phyloP scores from a whole-genome alignment of 176 grass and related monocot genomes.

The Triticum aestivum region IWGSC_CS_RefSeq_v2.1 NC_057801.1:21616620-21617119 shows the following conservation, averaged over 20 bases:
- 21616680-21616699: not conserved
- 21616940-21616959: not conserved
- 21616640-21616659: slow-evolving; percentile 3
- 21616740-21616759: not conserved
- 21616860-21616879: not conserved
- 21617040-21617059: not conserved
- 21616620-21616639: not conserved
- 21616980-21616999: not conserved
- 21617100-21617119: not conserved
- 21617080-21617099: not conserved
- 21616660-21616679: not conserved
- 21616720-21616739: not conserved
- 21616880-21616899: not conserved
- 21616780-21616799: not conserved
- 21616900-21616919: not conserved
- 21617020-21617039: not conserved
- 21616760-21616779: not conserved
- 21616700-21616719: not conserved
- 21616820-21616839: not conserved
- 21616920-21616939: not conserved
- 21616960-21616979: not conserved
- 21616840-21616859: not conserved
- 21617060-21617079: not conserved
- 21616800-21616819: not conserved
- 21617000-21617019: not conserved